These are phyloP conservation scores for Chlamydomonas sp. DNA, from an alignment of 139 green algal species.

Conservation along the genomic window DNA sequence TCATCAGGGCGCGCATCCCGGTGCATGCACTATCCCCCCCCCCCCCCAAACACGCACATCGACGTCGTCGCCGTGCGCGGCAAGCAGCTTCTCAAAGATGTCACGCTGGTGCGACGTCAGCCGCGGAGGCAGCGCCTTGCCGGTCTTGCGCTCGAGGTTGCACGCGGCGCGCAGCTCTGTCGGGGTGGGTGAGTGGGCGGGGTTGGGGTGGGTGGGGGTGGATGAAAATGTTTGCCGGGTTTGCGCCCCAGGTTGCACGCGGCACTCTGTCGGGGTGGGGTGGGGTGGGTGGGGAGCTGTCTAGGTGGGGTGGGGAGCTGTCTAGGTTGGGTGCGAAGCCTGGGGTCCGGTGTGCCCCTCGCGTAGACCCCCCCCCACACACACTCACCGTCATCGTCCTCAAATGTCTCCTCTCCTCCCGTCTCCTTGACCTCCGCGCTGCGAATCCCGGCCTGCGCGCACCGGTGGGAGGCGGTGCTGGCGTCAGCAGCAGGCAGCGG, in stretches of 20 bases:
- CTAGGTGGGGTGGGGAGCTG: not conserved
- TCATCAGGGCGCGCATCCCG: no score
- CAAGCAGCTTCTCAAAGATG: conserved; percentile 38
- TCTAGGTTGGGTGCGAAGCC: not conserved
- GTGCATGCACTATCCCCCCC: not conserved
- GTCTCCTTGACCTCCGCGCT: conserved; percentile 24
- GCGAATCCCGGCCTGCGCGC: no score
- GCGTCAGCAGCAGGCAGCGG: no score
- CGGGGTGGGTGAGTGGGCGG: not conserved
- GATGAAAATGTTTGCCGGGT: not conserved
- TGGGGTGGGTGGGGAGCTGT: not conserved
- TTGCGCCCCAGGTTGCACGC: not conserved
- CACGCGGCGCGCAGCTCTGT: conserved; percentile 41
- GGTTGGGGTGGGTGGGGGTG: not conserved
- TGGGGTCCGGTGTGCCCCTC: not conserved
- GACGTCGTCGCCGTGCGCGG: conserved; percentile 40
- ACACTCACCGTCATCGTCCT: conserved; percentile 46
- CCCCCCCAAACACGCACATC: conserved; percentile 19
- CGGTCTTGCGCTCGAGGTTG: conserved; percentile 36
- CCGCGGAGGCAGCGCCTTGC: conserved; percentile 38
- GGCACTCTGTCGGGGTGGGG: not conserved
- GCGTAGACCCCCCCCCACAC: conserved; percentile 8
- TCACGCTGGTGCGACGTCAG: conserved; percentile 40
- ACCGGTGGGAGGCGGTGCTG: no score
- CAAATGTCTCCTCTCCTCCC: conserved; percentile 30